These are phyloP conservation scores for Puccinellia tenuiflora DNA, from an alignment of 176 grass and related monocot genomes.

Conservation along the genomic window DNA sequence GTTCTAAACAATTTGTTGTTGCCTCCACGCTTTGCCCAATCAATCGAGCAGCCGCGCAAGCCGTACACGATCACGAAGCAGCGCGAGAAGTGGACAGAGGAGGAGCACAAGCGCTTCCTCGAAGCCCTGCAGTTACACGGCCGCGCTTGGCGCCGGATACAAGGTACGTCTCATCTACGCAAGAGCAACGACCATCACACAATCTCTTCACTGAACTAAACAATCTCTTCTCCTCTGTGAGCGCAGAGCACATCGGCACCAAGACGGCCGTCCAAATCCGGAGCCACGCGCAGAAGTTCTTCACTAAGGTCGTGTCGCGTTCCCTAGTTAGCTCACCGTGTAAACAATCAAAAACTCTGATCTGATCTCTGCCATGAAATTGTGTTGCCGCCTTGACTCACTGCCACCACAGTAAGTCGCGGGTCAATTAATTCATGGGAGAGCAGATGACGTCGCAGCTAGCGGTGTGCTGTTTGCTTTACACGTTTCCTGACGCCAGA, in stretches of 20 bases:
- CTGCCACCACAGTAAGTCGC: constrained; percentile 40
- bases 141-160: constrained; percentile 85
- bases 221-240: neutral
- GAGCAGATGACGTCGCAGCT: neutral
- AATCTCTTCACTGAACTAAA: neutral
- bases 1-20: neutral
- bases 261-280: constrained; percentile 96
- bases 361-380: constrained; percentile 22
- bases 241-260: constrained; percentile 80
- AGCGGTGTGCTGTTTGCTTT: neutral
- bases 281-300: constrained; percentile 99
- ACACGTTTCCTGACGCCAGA: constrained; percentile 7
- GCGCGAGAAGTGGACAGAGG: constrained; percentile 90
- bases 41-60: constrained; percentile 62
- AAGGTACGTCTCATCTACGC: constrained; percentile 34
- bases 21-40: neutral
- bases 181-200: too few relatives aligned
- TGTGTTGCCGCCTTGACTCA: constrained; percentile 17
- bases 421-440: constrained; percentile 24
- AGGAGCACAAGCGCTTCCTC: constrained; percentile 77
- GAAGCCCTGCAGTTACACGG: constrained; percentile 85
- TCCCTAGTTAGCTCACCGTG: neutral
- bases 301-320: constrained; percentile 72
- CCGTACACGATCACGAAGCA: constrained; percentile 97
- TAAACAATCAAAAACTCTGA: neutral